Evolutionary conservation across 495 filamentous ascomycete genomes (phyloP), one percentile per base, ranked within the genome.

Genomic region (Penicillium argentinense): DNA sequence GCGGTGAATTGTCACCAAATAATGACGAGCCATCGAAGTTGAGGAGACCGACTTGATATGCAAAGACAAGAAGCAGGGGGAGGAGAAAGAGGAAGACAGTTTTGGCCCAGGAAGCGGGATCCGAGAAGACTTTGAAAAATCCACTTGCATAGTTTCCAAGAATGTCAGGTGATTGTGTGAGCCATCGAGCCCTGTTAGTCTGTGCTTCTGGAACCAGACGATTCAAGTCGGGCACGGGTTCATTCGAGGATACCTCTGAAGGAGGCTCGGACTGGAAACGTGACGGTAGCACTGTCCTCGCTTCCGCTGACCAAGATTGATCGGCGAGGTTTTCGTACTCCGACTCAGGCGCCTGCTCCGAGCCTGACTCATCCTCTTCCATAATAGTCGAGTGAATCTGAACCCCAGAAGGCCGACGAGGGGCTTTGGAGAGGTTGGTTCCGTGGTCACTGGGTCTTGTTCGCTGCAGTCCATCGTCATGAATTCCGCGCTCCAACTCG

Each of bases 401-500:
- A 12, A 71, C 51, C 1, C 70, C 70, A 0, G 72, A 75, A 16
- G 67, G 49, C 4, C 72, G 66, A 32, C 70, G 70, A 47, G 72
- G 72, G 1, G 72, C 69, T 12, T 60, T 62, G 3, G 59, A 67
- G 21, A 75, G 72, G 22, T 67, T 71, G 25, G 49, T 56, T 1
- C 68, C 68, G 16, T 63, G 66, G 2, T 55, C 49, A 39, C 56
- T 52, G 26, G 65, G 58, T 16, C 62, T 54, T 23, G 67, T 69
- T 21, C 70, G 58, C 51, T 67, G 63, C 7, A 75, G 33, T 22
- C 71, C 47, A 44, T 73, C 71, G 7, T 66, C 60, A 28, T 74
- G 65, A 39, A 74, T 56, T 30, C 70, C 64, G n/a, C 72, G 69
- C 26, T 75, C 72, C n/a, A 75, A 36, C 9, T 50, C 53, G 51